These are phyloP conservation scores for Lagenaria siceraria DNA, from an alignment of 306 rosid species.

Conservation along the genomic window DNA sequence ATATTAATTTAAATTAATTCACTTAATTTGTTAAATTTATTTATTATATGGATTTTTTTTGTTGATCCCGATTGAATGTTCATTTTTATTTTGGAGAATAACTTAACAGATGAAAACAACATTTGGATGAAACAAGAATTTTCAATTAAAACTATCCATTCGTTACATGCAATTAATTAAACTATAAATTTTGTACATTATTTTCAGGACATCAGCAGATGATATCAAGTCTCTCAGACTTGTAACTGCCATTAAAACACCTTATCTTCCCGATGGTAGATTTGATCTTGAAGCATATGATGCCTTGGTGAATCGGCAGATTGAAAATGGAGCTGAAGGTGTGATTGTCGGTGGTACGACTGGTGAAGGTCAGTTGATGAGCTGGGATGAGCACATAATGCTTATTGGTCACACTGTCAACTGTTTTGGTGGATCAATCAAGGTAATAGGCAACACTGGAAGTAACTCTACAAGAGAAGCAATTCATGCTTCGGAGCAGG, in stretches of 20 bases:
- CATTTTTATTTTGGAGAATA: no score
- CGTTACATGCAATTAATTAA: no score
- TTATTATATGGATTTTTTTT: no score
- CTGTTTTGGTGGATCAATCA: constrained; percentile 78
- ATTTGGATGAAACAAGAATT: no score
- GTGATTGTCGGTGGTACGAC: constrained; percentile 93
- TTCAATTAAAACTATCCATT: no score
- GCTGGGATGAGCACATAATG: constrained; percentile 98
- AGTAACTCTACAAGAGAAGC: constrained; percentile 94
- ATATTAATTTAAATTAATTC: no score
- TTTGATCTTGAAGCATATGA: constrained; percentile 94
- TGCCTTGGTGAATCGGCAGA: constrained; percentile 61
- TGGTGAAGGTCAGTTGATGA: constrained; percentile 92
- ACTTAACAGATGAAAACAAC: no score
- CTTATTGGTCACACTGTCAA: constrained; percentile 85
- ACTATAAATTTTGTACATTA: not conserved
- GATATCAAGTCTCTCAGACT: constrained; percentile 61
- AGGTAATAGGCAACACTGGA: constrained; percentile 89
- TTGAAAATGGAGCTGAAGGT: constrained; percentile 60
- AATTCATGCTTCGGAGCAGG: constrained; percentile 89
- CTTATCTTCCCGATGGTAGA: constrained; percentile 93
- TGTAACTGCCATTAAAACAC: constrained; percentile 89
- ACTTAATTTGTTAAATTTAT: no score
- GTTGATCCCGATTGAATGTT: no score
- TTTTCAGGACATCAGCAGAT: constrained; percentile 67